Evolutionary conservation across 768 basidiomycete genomes (phyloP).

Genomic region (Porpolomopsis calyptriformis): DNA sequence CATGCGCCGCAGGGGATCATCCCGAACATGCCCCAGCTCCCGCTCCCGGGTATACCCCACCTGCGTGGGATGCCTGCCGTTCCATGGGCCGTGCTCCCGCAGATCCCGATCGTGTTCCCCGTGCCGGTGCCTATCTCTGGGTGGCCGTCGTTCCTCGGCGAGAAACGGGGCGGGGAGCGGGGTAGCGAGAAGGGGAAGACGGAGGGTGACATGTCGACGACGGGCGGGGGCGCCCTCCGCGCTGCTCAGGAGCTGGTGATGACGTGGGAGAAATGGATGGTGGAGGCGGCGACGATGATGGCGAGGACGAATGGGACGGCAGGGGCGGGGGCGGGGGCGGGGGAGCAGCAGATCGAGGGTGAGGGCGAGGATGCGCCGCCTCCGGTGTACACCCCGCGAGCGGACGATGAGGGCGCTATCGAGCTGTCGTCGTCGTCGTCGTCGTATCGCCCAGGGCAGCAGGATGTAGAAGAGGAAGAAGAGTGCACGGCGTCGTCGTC

Average conservation of each 20-base stretch:
- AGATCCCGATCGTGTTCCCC: conserved; percentile 71
- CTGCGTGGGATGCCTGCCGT: conserved; percentile 60
- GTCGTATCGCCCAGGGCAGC: too few relatives aligned
- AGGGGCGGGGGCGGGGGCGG: too few relatives aligned
- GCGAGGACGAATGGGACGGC: too few relatives aligned
- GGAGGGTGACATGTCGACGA: conserved; percentile 25
- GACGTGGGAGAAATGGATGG: conserved; percentile 71
- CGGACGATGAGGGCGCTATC: conserved; percentile 16
- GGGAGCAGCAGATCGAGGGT: background rate
- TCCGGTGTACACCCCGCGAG: conserved; percentile 63
- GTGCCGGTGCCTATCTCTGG: conserved; percentile 60
- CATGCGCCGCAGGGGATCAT: conserved; percentile 46
- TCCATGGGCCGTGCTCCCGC: conserved; percentile 52
- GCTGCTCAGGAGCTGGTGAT: conserved; percentile 55
- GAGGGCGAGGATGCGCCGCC: conserved; percentile 44
- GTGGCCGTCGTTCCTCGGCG: conserved; percentile 56
- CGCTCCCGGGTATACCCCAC: conserved; percentile 46
- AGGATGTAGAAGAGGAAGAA: too few relatives aligned
- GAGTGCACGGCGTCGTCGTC: too few relatives aligned
- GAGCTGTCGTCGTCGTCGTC: too few relatives aligned
- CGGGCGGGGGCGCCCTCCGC: conserved; percentile 34
- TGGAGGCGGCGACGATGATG: conserved; percentile 40
- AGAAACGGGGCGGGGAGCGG: conserved; percentile 19
- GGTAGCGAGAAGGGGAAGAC: conserved; percentile 21
- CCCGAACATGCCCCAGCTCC: conserved; percentile 37